Evolutionary conservation across 2,329 filamentous ascomycete species (phyloP).

Genomic region (Aureobasidium pullulans): DNA sequence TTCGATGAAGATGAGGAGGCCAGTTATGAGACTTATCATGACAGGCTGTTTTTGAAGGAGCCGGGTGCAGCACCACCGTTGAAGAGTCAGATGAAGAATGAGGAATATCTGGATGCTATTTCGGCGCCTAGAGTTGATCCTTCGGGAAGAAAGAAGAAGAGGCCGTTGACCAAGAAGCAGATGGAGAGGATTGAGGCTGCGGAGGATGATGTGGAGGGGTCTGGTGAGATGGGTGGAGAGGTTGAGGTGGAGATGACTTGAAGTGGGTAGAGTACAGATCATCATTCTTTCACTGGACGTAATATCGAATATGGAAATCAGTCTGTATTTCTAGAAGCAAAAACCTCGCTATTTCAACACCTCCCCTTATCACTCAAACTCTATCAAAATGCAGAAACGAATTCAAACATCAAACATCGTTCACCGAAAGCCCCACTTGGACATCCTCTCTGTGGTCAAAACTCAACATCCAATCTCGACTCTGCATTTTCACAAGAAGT

Average conservation of each 20-base stretch:
- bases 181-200: slow-evolving; percentile 19
- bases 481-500: too few species aligned
- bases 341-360: background rate
- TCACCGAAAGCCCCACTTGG: too few species aligned
- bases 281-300: too few species aligned
- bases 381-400: too few species aligned
- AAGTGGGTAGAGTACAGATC: background rate
- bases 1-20: slow-evolving; percentile 69
- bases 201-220: slow-evolving; percentile 14
- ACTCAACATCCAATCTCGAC: too few species aligned
- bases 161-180: slow-evolving; percentile 23
- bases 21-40: slow-evolving; percentile 69
- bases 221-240: slow-evolving; percentile 6
- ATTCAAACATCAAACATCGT: too few species aligned
- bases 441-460: too few species aligned
- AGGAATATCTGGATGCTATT: slow-evolving; percentile 56
- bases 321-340: background rate
- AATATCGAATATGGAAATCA: too few species aligned
- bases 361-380: too few species aligned
- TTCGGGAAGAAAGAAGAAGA: slow-evolving; percentile 32
- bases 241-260: slow-evolving; percentile 2
- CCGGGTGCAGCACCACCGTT: slow-evolving; percentile 39
- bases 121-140: slow-evolving; percentile 43
- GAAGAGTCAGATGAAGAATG: slow-evolving; percentile 48
- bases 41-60: slow-evolving; percentile 57